These are phyloP conservation scores for Aspergillus tanneri DNA, from an alignment of 2,329 filamentous ascomycete genomes.

Conservation along the genomic window DNA sequence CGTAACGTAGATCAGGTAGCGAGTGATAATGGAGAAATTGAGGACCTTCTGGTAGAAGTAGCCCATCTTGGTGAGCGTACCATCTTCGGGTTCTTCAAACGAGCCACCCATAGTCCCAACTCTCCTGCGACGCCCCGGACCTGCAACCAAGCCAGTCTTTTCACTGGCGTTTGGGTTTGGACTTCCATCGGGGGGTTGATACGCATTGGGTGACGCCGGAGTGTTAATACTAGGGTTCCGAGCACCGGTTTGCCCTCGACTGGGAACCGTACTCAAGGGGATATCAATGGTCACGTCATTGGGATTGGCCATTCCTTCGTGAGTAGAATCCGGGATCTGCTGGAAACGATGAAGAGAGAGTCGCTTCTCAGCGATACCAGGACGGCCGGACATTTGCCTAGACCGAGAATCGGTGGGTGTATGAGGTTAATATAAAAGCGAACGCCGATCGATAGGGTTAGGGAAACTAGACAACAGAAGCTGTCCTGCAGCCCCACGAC, in stretches of 20 bases:
- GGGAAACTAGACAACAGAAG: neutral
- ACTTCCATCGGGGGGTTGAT: slow-evolving; percentile 25
- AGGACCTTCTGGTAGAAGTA: slow-evolving; percentile 60
- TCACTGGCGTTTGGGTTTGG: slow-evolving; percentile 32
- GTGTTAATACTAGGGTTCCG: slow-evolving; percentile 40
- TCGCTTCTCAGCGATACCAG: slow-evolving; percentile 40
- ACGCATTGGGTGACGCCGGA: slow-evolving; percentile 32
- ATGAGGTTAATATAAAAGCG: neutral
- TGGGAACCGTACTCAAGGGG: slow-evolving; percentile 57
- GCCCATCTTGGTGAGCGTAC: slow-evolving; percentile 59
- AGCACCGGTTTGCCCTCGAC: slow-evolving; percentile 47
- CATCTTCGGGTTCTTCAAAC: slow-evolving; percentile 49
- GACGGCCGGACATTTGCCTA: slow-evolving; percentile 32
- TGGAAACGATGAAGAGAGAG: slow-evolving; percentile 49
- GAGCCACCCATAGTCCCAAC: slow-evolving; percentile 32
- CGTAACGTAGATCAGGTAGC: slow-evolving; percentile 63
- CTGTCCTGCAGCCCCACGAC: slow-evolving; percentile 4
- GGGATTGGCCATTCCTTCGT: slow-evolving; percentile 46
- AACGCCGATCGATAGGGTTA: neutral
- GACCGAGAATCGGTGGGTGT: neutral
- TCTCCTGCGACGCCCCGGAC: slow-evolving; percentile 36
- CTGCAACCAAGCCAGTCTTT: slow-evolving; percentile 27
- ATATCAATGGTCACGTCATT: slow-evolving; percentile 62
- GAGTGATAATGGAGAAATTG: slow-evolving; percentile 62
- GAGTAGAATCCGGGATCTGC: slow-evolving; percentile 36